A percentile compares a stretch with the other conserved stretches of the same genome.
Evolutionary conservation across 2,329 filamentous ascomycete species (phyloP).

Genomic region (Grosmannia huntii): DNA sequence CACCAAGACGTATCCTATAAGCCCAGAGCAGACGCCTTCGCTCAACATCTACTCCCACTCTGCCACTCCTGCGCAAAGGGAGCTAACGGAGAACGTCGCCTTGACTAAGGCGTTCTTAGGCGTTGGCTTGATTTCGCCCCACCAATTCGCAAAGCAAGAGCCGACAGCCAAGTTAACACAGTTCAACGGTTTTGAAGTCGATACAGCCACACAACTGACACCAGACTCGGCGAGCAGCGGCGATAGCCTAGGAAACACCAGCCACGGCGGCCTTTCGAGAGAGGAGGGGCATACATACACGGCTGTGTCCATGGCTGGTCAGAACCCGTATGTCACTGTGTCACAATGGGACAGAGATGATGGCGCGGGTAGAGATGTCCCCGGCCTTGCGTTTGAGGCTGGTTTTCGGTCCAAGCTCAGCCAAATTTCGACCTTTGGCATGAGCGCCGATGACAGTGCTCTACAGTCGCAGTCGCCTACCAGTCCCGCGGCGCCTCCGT

Average conservation of each 20-base stretch:
- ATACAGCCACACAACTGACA: constrained; percentile 26
- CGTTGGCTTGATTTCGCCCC: constrained; percentile 22
- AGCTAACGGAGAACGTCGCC: constrained; percentile 3
- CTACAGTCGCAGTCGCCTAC: constrained; percentile 8
- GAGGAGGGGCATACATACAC: constrained; percentile 27
- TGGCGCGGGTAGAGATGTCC: background rate
- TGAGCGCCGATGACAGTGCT: constrained; percentile 19
- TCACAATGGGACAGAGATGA: constrained; percentile 34
- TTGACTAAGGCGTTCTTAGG: constrained; percentile 9
- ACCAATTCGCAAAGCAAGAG: constrained; percentile 28
- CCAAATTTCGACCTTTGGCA: constrained; percentile 13
- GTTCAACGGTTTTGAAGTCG: constrained; percentile 8
- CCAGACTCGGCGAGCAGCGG: constrained; percentile 36
- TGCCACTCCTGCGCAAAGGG: background rate
- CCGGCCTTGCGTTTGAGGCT: background rate
- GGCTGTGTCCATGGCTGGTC: constrained; percentile 26
- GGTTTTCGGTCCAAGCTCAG: background rate
- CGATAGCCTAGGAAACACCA: constrained; percentile 13
- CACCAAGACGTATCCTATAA: constrained; percentile 29
- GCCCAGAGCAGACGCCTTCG: constrained; percentile 38
- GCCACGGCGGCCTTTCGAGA: constrained; percentile 23
- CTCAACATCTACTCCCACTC: constrained; percentile 27
- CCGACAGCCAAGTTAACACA: constrained; percentile 19
- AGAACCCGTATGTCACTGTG: constrained; percentile 43
- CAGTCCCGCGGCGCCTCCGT: background rate